Evolutionary conservation across 805 yeast genomes (phyloP), one percentile per base, ranked within the genome.

Genomic region (Wickerhamiella alocasiicola): DNA sequence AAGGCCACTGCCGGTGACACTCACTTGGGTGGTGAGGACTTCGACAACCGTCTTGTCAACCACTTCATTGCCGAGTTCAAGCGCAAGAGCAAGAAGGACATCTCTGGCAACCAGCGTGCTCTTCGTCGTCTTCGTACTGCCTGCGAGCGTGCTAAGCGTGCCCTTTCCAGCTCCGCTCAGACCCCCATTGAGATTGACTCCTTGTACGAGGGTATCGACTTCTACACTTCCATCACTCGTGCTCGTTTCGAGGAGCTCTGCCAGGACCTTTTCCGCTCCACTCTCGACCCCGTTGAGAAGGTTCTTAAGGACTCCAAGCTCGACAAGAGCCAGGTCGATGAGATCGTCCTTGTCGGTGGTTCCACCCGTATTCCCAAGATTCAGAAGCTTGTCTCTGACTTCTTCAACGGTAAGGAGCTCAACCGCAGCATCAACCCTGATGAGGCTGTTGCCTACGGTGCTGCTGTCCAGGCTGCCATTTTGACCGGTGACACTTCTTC

Each of bases 391-490:
- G 78, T 85, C 52, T 78, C 93, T 49, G 95, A 85, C 70, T 85
- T 75, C 82, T 85, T 85, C 59, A 91, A 84, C 61, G 96, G 96
- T 67, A 87, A 87, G 75, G 87, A 83, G 68, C 81, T 84, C 65
- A 91, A 83, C 71, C 87, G 83, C 73, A 80, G 94, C 54, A 87
- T 85, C 68, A 85, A 85, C 85, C 96, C 96, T 55, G 96, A 85
- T 73, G 96, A 85, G 75, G 96, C 96, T 63, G 96, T 85, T 66
- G 96, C 95, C 61, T 84, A 84, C 75, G 96, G 96, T 79, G 97
- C 97, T 61, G 96, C 97, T 61, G 96, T 87, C 59, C 96, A 87
- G 74, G 97, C 95, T 72, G 96, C 96, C 64, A 83, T 88, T 71
- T 76, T 87, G 68, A 81, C 95, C 55, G 95, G 95, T 72, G 85